Base-by-base conservation (phyloP, 306 rosid species). In the Arachis hypogaea region DNA sequence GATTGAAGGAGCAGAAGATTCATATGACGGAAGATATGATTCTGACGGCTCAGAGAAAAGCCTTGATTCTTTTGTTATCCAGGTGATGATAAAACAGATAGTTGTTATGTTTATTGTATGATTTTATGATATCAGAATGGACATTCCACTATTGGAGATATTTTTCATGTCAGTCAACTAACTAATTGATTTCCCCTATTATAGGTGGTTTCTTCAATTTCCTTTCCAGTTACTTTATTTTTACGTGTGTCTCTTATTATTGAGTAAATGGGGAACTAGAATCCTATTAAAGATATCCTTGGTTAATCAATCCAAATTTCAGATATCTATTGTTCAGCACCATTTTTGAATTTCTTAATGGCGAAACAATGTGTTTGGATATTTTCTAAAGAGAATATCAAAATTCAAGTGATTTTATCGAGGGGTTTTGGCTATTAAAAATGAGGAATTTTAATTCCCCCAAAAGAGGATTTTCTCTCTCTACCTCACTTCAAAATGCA, bases 1-100 rank as follows among this genome's bases (percentile, higher is more conserved):
- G 22, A 76, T 91, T 81, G 94, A 89, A 76, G 96, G 86, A 78
- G 65, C 86, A 38, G 91, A 89, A 78, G 93, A 89, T 80, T 86
- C 96, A 38, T 84, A 77, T 61, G 98, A 89, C 16, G 98, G 94
- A 81, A 89, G 92, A 76, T 93, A 93, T 77, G 98, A 93, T 77
- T 93, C 98, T 62, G 98, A 93, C 81, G 98, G 98, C 76, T 81
- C 81, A 22, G 97, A 93, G 80, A 91, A 80, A 87, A 89, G 91
- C 86, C 92, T 93, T 67, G 98, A 93, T 63, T 89, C 98, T 69
- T 86, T 91, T 85, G 81, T 88, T 63, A 86, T 91, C 75, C 98
- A 93, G 98, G 98, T 91, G 81, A 49, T 59, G 72, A 64, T 72
- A 45, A 49, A 63, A 42, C 56, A 71, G 66, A 64, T 76, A 33